phyloP scores from a whole-genome alignment of 2,329 filamentous ascomycete genomes.

The Leptographium wingfieldii region DNA sequence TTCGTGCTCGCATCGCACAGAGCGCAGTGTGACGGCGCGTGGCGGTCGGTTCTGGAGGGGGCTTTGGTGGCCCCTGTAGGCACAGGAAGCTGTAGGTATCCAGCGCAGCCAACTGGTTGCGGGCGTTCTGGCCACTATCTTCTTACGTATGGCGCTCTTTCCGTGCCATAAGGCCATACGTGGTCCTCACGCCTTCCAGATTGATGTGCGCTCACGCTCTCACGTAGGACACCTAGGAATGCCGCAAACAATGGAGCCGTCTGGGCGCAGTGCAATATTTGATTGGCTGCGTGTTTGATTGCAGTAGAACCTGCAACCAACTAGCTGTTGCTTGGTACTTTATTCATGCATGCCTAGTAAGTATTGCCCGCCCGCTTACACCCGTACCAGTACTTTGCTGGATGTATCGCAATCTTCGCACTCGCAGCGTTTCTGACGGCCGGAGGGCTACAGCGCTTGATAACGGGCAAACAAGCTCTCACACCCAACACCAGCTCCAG shows the following conservation, averaged over 20 bases:
- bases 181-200: too few relatives aligned
- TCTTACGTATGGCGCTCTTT: too few relatives aligned
- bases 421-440: background rate
- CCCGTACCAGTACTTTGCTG: slow-evolving; percentile 20
- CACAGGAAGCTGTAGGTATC: too few relatives aligned
- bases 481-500: too few relatives aligned
- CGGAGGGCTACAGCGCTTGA: background rate
- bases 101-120: too few relatives aligned
- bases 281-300: slow-evolving; percentile 1
- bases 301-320: slow-evolving; percentile 2
- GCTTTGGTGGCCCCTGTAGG: too few relatives aligned
- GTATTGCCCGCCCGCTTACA: slow-evolving; percentile 16
- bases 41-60: background rate
- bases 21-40: background rate
- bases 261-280: background rate
- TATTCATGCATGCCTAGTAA: slow-evolving; percentile 15
- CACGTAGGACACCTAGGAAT: background rate
- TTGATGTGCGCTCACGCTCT: too few relatives aligned
- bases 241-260: background rate
- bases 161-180: too few relatives aligned
- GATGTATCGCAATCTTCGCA: slow-evolving; percentile 12
- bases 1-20: too few relatives aligned
- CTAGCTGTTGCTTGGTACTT: slow-evolving; percentile 15
- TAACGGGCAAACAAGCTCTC: too few relatives aligned
- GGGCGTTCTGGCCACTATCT: too few relatives aligned